Conservation (phyloP, 2,329 filamentous ascomycete species). For the Zymoseptoria brevis region DNA sequence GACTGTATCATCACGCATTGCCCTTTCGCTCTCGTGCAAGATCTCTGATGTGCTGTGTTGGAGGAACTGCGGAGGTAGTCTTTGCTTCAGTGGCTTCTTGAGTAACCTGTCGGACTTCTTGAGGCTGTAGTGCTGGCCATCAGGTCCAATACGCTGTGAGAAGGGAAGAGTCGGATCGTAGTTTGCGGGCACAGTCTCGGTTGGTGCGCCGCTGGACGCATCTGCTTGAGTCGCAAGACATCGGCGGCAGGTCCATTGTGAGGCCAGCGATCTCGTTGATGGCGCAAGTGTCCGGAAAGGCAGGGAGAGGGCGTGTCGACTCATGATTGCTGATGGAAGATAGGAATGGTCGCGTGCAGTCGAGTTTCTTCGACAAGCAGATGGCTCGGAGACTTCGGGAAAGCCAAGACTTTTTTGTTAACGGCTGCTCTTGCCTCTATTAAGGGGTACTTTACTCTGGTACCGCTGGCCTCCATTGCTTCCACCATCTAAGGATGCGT, state of each 20-base stretch:
- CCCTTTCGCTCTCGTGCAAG: slow-evolving; percentile 21
- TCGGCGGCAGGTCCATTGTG: slow-evolving; percentile 26
- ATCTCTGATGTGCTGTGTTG: slow-evolving; percentile 16
- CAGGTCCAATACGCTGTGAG: slow-evolving; percentile 8
- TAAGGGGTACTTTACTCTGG: too few relatives aligned
- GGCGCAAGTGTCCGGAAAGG: slow-evolving; percentile 20
- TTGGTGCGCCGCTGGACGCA: slow-evolving; percentile 1
- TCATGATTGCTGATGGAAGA: slow-evolving; percentile 17
- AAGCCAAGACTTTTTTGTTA: neutral
- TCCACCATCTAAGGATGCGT: too few relatives aligned
- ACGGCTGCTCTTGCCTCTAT: too few relatives aligned
- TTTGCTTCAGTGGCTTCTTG: slow-evolving; percentile 16
- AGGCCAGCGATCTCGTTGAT: slow-evolving; percentile 5
- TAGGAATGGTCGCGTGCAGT: slow-evolving; percentile 8
- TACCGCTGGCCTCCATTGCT: too few relatives aligned
- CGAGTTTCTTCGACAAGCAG: neutral
- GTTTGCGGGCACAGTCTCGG: neutral
- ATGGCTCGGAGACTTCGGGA: neutral
- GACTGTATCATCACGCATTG: slow-evolving; percentile 16
- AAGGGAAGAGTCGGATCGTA: slow-evolving; percentile 17
- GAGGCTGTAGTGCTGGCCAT: slow-evolving; percentile 11
- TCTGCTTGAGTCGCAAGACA: slow-evolving; percentile 25
- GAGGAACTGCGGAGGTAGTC: slow-evolving; percentile 11
- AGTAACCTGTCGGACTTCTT: slow-evolving; percentile 16
- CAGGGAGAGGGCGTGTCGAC: slow-evolving; percentile 17